These are phyloP conservation scores for Quercus wislizeni DNA, from an alignment of 306 rosid species.

Conservation along the genomic window DNA sequence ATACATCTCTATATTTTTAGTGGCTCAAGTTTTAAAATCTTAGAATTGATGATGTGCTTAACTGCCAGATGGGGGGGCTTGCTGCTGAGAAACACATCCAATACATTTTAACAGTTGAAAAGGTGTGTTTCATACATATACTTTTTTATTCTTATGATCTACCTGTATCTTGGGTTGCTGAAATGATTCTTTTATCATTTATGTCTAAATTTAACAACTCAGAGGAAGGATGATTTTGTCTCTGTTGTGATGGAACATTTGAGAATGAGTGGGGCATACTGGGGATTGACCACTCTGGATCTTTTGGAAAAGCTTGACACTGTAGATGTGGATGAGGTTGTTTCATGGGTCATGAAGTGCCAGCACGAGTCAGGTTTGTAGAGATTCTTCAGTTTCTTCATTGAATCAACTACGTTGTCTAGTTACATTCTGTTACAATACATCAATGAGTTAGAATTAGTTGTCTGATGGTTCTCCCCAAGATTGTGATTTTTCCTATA, in stretches of 20 bases:
- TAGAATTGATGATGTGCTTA: background rate
- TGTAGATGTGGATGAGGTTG: constrained; percentile 66
- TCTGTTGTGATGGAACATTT: constrained; percentile 87
- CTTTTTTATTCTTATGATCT: no score
- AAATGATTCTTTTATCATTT: constrained; percentile 8
- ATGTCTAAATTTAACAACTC: constrained; percentile 1
- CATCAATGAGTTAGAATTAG: background rate
- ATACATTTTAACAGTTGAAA: constrained; percentile 65
- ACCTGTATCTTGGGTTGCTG: background rate
- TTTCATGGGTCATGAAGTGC: constrained; percentile 79
- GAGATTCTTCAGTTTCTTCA: background rate
- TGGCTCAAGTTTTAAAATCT: background rate
- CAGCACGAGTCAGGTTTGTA: constrained; percentile 73
- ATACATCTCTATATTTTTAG: background rate
- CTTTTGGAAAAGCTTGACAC: constrained; percentile 67
- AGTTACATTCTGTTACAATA: background rate
- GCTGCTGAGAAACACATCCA: constrained; percentile 67
- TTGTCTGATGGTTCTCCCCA: background rate
- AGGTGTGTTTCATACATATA: constrained; percentile 42
- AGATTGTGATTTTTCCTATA: no score
- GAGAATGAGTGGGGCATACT: constrained; percentile 85
- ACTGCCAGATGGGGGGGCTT: constrained; percentile 63
- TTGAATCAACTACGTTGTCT: background rate
- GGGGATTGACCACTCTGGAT: constrained; percentile 85
- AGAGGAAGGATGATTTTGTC: constrained; percentile 77